Percentiles rank a stretch among this genome's conserved stretches.
Conservation (phyloP, 345 rosid genomes). For the Rhodamnia argentea region DNA sequence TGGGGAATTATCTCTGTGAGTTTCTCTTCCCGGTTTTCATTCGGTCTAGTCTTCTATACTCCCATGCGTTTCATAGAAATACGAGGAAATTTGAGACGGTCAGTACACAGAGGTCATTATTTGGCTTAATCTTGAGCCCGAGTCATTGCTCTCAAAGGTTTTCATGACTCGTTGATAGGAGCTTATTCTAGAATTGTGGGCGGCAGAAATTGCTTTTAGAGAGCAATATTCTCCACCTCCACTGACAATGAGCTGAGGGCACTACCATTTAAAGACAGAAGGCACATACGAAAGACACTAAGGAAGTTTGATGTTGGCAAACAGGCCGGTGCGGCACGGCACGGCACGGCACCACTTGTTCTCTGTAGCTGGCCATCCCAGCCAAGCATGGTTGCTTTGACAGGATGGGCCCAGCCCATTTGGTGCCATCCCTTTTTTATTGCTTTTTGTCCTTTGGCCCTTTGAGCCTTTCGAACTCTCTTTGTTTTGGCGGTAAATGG, state of each 20-base stretch:
- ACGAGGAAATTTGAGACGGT: not conserved
- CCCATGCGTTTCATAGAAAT: not conserved
- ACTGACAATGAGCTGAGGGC: not conserved
- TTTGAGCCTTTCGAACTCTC: not conserved
- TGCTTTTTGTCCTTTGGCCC: not conserved
- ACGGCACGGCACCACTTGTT: not conserved
- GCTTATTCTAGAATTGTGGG: not conserved
- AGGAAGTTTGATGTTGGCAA: not conserved
- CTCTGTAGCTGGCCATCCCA: not conserved
- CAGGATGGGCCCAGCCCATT: not conserved
- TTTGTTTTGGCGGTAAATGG: not conserved
- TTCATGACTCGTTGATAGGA: not conserved
- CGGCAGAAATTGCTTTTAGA: not conserved
- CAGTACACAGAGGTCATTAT: not conserved
- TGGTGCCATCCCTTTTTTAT: not conserved
- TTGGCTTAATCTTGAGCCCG: not conserved
- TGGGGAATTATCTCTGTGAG: slow-evolving; percentile 94
- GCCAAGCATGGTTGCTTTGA: not conserved
- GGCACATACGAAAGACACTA: not conserved
- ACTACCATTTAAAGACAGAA: not conserved
- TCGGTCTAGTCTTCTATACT: not conserved
- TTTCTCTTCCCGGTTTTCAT: not conserved
- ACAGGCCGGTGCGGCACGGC: not conserved
- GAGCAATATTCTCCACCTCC: not conserved
- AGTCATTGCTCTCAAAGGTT: not conserved